Evolutionary conservation across 208 protist genomes (phyloP), one percentile per base, ranked within the genome.

Genomic region (Acanthamoeba lenticulata): DNA sequence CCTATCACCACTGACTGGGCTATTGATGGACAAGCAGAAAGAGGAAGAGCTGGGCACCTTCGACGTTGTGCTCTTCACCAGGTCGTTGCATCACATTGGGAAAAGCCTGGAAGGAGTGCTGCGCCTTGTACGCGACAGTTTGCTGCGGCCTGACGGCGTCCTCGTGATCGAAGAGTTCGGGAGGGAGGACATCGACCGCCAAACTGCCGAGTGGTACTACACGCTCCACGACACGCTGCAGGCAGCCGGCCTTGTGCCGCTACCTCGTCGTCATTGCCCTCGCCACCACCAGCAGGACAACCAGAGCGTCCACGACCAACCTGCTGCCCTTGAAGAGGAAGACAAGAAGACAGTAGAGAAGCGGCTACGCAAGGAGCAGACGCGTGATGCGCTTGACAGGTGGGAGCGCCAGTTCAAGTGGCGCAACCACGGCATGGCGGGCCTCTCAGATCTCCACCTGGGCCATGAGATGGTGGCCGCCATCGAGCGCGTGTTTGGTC

Each of bases 141-240:
- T 88, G 24, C 45, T 88, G 4, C 42, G 77, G 11, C n/a, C 2
- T 7, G 42, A 1, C 2, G 6, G 27, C 0, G 29, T 88, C 19
- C 27, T 88, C 4, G 24, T 88, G 7, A 88, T 88, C 40, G 77
- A 88, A 24, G 77, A 88, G 77, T 88, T 88, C 29, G 77, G 77
- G 11, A 21, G 77, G 11, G 77, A 88, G 77, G 77, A 88, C 40
- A 60, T 55, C 44, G 77, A 88, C 21, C 5, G 44, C 7, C 77
- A 21, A 5, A 88, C 77, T 3, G 77, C 77, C 40, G 44, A 88
- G 45, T 88, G 77, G 77, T 88, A 88, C 45, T 88, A 88, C 77
- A 27, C 77, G 21, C 45, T 88, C 1, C 77, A 88, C 45, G 77
- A 88, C 77, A 60, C 77, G 6, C 77, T 88, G 0, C 29, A 60